Evolutionary conservation across 805 yeast species (phyloP), one percentile per base, ranked within the genome.

Genomic region (Nakazawaea siamensis): DNA sequence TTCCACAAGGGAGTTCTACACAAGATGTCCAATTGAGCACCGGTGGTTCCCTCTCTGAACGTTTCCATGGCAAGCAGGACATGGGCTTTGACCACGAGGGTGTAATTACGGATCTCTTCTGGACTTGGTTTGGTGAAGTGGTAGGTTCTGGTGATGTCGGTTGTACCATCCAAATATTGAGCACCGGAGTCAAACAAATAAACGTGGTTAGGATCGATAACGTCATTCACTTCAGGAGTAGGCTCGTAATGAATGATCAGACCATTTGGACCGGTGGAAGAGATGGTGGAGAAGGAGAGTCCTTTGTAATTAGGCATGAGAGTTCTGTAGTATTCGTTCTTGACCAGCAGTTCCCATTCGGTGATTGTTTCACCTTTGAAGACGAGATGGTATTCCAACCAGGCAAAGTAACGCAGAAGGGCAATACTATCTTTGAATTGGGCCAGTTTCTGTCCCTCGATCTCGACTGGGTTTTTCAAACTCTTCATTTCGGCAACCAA

Each of bases 21-120:
- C 34, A 87, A 64, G 0, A 76, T 63, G 51, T 92, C 98, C 23
- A 92, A 72, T 49, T 74, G 70, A 37, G 72, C 69, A 0, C 96
- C 95, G 8, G 81, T 72, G 1, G 84, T 71, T 4, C 80, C 80
- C 35, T 72, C 75, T 3, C 92, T 92, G 58, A 92, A 85, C 16
- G 75, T 73, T 3, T 87, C 71, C 56, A 73, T 65, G 18, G 94
- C 95, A 13, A 92, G 70, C 1, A 90, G 88, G 39, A 92, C 62
- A 51, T 92, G 95, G 8, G 97, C 97, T 60, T 87, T 86, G 37
- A 92, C 66, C 1, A 92, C 98, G 29, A 84, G 60, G 0, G 97
- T 83, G 55, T 85, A 90, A 35, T 76, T 76, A 43, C 67, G 69
- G 24, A 60, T 64, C 51, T 80, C 80, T 42, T 80, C 81, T 13